Evolutionary conservation across 2,329 filamentous ascomycete genomes (phyloP), one percentile per base, ranked within the genome.

Genomic region (Calonectria henricotiae): DNA sequence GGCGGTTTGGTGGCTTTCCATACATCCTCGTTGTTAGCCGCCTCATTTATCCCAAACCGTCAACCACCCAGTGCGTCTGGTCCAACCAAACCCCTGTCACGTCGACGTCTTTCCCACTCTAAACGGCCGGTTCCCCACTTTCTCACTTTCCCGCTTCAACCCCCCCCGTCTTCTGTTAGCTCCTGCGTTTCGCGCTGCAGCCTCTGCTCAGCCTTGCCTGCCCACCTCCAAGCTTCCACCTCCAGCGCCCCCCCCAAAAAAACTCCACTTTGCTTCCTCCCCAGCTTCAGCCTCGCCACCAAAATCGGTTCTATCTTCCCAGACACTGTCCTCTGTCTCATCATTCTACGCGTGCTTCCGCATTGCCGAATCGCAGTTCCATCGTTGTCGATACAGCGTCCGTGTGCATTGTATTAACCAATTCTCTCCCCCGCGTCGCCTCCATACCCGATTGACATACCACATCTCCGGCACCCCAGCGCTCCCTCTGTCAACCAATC

Each of bases 231-330:
- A 74, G 51, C 75, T 73, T 76, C 74, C 43, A n/a, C 68, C 51
- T 61, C 65, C 37, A 49, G 23, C 51, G 51, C 51, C 49, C 37
- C 35, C 13, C 35, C 13, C 27, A 17, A 49, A 51, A 49, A 37
- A 49, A 35, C 27, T 27, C 65, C 55, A 61, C 65, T n/a, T 30
- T 43, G 51, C 51, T 27, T n/a, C 35, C n/a, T 39, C 63, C 68
- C 61, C 68, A 70, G 73, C 73, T 74, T 77, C 75, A 77, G 75
- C 75, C 75, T 77, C 74, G 74, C 74, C 74, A 70, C 68, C 61
- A 55, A 35, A 62, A 54, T 41, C 17, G 35, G 39, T 65, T 41
- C n/a, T 25, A 43, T 43, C 11, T 15, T 27, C 46, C 37, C 13
- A 43, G 37, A 43, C 55, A 43, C 37, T 60, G 35, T 43, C 23